These are phyloP conservation scores for Pecoramyces ruminantium DNA, from an alignment of 192 early-diverging fungal species.

Conservation along the genomic window DNA sequence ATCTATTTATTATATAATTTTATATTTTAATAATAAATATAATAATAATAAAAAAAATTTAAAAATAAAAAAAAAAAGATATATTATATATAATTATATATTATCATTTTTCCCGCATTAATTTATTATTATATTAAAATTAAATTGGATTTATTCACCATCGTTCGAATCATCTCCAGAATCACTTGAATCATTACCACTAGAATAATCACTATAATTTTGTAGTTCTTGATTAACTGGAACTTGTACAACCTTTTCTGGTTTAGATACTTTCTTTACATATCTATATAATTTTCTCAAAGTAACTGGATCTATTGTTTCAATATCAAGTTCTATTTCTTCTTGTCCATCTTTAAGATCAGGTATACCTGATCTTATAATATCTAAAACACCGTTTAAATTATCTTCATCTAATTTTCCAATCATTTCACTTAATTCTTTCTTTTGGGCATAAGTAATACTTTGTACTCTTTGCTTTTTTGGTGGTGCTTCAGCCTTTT, in stretches of 20 bases:
- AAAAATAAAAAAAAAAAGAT: no score
- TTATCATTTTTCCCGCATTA: no score
- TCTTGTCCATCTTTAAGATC: constrained; percentile 7
- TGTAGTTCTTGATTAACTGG: neutral
- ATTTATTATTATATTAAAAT: no score
- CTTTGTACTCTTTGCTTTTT: neutral
- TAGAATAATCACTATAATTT: neutral
- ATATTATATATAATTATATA: neutral
- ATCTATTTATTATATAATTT: no score
- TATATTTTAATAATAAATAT: no score
- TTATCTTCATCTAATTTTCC: constrained; percentile 5
- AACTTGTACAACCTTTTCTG: neutral
- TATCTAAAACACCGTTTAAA: constrained; percentile 8
- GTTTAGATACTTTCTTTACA: neutral
- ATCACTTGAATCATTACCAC: neutral
- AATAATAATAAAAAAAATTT: no score
- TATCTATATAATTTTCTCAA: neutral
- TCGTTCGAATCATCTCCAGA: neutral
- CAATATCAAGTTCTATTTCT: constrained; percentile 22
- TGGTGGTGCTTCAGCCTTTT: neutral
- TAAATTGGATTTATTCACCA: neutral
- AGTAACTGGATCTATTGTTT: constrained; percentile 10
- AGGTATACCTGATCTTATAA: constrained; percentile 15
- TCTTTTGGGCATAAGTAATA: constrained; percentile 15
- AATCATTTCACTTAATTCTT: constrained; percentile 9